phyloP scores from a whole-genome alignment of 805 yeast species.

The Suhomyces xylopsoci region DNA sequence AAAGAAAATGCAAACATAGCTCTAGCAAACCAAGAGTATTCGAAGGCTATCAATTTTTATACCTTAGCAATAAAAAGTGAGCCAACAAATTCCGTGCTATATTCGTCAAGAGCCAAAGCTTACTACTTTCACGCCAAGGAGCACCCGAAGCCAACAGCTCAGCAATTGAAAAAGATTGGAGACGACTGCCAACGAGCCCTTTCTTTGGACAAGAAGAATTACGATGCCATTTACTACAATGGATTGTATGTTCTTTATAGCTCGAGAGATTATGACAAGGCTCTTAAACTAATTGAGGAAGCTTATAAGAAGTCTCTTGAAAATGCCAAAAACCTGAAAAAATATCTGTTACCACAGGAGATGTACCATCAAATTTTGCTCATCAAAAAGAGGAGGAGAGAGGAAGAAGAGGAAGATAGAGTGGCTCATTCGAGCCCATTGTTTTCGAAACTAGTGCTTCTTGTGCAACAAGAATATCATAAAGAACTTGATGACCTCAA shows the following conservation, averaged over 20 bases:
- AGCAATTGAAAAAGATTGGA: conserved; percentile 13
- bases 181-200: conserved; percentile 13
- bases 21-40: conserved; percentile 8
- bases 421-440: conserved; percentile 7
- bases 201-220: conserved; percentile 12
- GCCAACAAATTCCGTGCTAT: conserved; percentile 5
- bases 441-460: conserved; percentile 5
- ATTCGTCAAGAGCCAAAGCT: conserved; percentile 7
- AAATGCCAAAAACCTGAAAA: conserved; percentile 10
- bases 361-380: conserved; percentile 12
- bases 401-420: conserved; percentile 4
- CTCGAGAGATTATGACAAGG: conserved; percentile 6
- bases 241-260: conserved; percentile 10
- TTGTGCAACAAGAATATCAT: conserved; percentile 10
- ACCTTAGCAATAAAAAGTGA: conserved; percentile 14
- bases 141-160: conserved; percentile 1
- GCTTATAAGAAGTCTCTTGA: conserved; percentile 13
- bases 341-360: conserved; percentile 11
- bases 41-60: conserved; percentile 16
- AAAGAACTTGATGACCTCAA: conserved; percentile 4
- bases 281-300: conserved; percentile 9
- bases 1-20: conserved; percentile 7
- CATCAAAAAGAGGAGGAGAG: conserved; percentile 3
- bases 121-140: conserved; percentile 5
- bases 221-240: conserved; percentile 13